phyloP scores from a whole-genome alignment of 306 rosid genomes.

The Adenanthera pavonina region DNA sequence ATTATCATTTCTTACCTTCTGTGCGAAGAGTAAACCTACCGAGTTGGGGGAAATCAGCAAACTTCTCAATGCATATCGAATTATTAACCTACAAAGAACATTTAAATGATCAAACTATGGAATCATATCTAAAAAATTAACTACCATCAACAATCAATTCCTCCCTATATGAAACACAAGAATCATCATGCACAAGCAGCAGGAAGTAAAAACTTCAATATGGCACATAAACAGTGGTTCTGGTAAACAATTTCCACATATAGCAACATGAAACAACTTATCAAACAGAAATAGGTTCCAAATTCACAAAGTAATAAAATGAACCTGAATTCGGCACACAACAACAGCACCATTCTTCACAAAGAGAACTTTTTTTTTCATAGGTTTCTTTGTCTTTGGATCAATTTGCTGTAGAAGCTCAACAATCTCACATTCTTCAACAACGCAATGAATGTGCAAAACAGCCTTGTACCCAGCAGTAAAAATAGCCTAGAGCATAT shows the following conservation, averaged over 20 bases:
- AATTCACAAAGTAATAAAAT: slow-evolving; percentile 33
- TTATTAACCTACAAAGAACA: slow-evolving; percentile 65
- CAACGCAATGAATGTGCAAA: slow-evolving; percentile 88
- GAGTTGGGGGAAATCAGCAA: slow-evolving; percentile 80
- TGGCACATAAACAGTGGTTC: background rate
- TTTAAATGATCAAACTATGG: slow-evolving; percentile 19
- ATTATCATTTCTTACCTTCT: slow-evolving; percentile 64
- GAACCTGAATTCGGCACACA: slow-evolving; percentile 89
- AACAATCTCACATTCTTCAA: slow-evolving; percentile 98
- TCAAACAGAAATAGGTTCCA: slow-evolving; percentile 13
- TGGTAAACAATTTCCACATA: background rate
- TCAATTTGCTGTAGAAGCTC: slow-evolving; percentile 91
- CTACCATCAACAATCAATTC: background rate
- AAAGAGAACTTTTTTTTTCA: slow-evolving; percentile 82
- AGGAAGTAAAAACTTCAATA: background rate
- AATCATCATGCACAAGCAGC: slow-evolving; percentile 1
- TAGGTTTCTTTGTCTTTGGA: slow-evolving; percentile 84
- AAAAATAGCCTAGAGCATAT: slow-evolving; percentile 77
- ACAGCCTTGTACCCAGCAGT: slow-evolving; percentile 99
- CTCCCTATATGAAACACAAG: slow-evolving; percentile 6
- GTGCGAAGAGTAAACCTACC: slow-evolving; percentile 99
- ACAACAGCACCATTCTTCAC: slow-evolving; percentile 92
- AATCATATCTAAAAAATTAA: background rate
- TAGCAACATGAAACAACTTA: slow-evolving; percentile 15
- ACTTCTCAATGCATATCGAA: slow-evolving; percentile 79